phyloP scores from a whole-genome alignment of 2,329 filamentous ascomycete genomes.

The Trichoderma sp. region DNA sequence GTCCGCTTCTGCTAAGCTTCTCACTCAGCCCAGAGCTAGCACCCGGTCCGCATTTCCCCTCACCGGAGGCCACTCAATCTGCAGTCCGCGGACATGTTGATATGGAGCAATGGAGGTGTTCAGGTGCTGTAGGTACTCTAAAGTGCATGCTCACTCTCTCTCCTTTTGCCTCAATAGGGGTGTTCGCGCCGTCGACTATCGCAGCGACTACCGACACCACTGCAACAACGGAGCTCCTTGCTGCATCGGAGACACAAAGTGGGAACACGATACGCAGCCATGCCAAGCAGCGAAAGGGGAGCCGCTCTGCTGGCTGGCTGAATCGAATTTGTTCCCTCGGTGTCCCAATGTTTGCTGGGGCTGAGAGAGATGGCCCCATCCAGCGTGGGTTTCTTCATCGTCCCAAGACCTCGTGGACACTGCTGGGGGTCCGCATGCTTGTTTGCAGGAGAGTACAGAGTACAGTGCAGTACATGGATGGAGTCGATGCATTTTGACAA shows the following conservation, averaged over 20 bases:
- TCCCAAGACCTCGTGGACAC: neutral
- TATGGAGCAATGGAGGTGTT: neutral
- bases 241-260: neutral
- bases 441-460: neutral
- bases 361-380: neutral
- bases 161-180: neutral
- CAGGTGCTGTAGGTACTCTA: neutral
- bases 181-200: neutral
- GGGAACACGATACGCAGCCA: neutral
- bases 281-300: neutral
- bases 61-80: neutral
- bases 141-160: neutral
- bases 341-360: neutral
- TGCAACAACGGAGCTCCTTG: neutral
- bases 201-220: neutral
- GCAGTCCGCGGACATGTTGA: neutral
- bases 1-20: constrained; percentile 11
- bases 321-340: neutral
- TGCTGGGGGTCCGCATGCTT: neutral
- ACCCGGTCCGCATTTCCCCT: constrained; percentile 5
- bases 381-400: neutral
- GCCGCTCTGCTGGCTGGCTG: neutral
- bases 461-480: neutral
- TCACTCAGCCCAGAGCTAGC: neutral
- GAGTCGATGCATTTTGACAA: too few species aligned